phyloP scores from a whole-genome alignment of 169 alveolate genomes.

The Perkinsus chesapeaki region DNA sequence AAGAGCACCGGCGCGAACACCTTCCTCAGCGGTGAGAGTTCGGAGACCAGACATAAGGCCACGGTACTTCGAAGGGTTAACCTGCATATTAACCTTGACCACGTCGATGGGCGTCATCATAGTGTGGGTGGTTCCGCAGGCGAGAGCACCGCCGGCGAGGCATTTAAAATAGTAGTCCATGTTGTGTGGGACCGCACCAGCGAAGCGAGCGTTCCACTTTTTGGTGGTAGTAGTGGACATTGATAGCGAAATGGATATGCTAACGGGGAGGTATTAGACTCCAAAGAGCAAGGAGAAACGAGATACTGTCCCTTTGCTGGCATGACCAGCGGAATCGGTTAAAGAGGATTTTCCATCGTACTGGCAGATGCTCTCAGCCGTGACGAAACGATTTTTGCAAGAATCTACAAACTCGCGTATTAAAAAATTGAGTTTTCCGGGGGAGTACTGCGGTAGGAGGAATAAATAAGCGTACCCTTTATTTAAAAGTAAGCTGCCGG shows the following conservation, averaged over 20 bases:
- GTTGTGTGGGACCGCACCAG: constrained; percentile 32
- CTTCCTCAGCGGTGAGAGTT: background rate
- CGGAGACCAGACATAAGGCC: constrained; percentile 51
- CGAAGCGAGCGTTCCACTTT: background rate
- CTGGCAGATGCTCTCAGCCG: too few species aligned
- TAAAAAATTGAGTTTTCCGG: too few species aligned
- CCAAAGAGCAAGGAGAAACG: too few species aligned
- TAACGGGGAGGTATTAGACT: background rate
- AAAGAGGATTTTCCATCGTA: too few species aligned
- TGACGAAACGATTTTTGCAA: too few species aligned
- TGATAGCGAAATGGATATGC: background rate
- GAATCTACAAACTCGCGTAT: too few species aligned
- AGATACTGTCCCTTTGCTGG: too few species aligned
- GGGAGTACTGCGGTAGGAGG: too few species aligned
- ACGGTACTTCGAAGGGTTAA: constrained; percentile 60
- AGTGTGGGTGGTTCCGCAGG: constrained; percentile 91
- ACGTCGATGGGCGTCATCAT: constrained; percentile 85
- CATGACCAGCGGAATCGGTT: too few species aligned
- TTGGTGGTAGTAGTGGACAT: background rate
- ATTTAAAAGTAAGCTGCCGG: too few species aligned
- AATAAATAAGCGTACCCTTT: too few species aligned
- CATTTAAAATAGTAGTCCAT: constrained; percentile 74
- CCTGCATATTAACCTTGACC: constrained; percentile 84
- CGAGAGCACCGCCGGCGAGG: constrained; percentile 84
- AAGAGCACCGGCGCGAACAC: background rate